These are phyloP conservation scores for Solanum bukasovii DNA, from an alignment of 257 asterid genomes.

Conservation along the genomic window DNA sequence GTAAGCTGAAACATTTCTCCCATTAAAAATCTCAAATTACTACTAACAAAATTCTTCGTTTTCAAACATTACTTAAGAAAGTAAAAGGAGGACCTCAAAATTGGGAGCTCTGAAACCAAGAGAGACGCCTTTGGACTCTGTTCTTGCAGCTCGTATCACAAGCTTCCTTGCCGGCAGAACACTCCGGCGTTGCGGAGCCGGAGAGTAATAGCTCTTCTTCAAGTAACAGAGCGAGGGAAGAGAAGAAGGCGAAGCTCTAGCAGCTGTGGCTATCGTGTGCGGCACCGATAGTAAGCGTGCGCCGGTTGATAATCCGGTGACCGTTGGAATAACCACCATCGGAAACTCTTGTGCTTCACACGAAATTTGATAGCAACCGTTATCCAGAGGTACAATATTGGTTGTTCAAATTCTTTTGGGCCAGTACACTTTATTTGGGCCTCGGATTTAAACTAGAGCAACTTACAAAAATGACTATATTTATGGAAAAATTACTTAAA, in stretches of 20 bases:
- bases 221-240: constrained; percentile 24
- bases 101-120: constrained; percentile 80
- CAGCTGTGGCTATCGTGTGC: constrained; percentile 5
- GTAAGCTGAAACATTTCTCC: constrained; percentile 37
- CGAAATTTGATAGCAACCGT: neutral
- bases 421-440: neutral
- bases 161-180: constrained; percentile 30
- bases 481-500: too few species aligned
- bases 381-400: neutral
- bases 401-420: neutral
- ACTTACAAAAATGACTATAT: too few species aligned
- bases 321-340: constrained; percentile 55
- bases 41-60: neutral
- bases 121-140: constrained; percentile 53
- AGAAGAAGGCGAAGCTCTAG: neutral
- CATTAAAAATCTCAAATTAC: neutral
- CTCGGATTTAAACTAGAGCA: neutral
- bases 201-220: constrained; percentile 20
- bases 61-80: neutral
- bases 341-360: neutral
- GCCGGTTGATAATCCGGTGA: constrained; percentile 21
- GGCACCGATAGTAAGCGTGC: constrained; percentile 15
- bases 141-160: constrained; percentile 69
- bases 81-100: constrained; percentile 40
- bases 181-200: constrained; percentile 20